A percentile compares a stretch with the other conserved stretches of the same genome.
Evolutionary conservation across 163 green algal genomes (phyloP).

Genomic region (Coccomyxa subellipsoidea): DNA sequence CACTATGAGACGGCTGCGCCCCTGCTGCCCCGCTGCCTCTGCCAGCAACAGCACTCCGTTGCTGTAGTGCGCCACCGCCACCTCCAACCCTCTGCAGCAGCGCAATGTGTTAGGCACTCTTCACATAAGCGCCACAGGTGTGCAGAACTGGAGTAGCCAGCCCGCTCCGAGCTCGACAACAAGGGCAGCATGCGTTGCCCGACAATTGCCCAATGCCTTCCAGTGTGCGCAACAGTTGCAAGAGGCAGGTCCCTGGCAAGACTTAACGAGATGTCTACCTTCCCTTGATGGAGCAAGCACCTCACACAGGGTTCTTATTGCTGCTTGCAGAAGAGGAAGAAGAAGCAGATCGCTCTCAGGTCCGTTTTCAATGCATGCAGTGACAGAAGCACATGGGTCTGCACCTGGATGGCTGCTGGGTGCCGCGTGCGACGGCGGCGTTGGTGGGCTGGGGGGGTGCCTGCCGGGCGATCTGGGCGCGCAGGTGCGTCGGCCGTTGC

Average conservation of each 20-base stretch:
- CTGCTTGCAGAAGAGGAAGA: no score
- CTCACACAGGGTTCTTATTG: no score
- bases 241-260: no score
- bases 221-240: no score
- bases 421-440: slow-evolving; percentile 12
- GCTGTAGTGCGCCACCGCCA: slow-evolving; percentile 51
- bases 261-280: no score
- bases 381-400: background rate
- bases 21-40: slow-evolving; percentile 46
- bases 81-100: slow-evolving; percentile 25
- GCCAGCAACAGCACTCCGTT: slow-evolving; percentile 68
- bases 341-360: no score
- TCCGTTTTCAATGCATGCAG: no score
- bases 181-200: no score
- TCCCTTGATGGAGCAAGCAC: no score
- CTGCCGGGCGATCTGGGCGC: slow-evolving; percentile 51
- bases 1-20: slow-evolving; percentile 55
- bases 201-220: no score
- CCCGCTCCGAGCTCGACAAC: slow-evolving; percentile 48
- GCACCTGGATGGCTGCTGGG: background rate
- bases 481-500: slow-evolving; percentile 42
- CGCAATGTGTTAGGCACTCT: background rate
- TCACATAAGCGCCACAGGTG: slow-evolving; percentile 9
- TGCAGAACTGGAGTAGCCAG: slow-evolving; percentile 42
- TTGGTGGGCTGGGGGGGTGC: slow-evolving; percentile 40